A percentile compares a stretch with the other conserved stretches of the same genome.
Conservation (phyloP, 441 rosid genomes). For the Erodium moschatum region DNA sequence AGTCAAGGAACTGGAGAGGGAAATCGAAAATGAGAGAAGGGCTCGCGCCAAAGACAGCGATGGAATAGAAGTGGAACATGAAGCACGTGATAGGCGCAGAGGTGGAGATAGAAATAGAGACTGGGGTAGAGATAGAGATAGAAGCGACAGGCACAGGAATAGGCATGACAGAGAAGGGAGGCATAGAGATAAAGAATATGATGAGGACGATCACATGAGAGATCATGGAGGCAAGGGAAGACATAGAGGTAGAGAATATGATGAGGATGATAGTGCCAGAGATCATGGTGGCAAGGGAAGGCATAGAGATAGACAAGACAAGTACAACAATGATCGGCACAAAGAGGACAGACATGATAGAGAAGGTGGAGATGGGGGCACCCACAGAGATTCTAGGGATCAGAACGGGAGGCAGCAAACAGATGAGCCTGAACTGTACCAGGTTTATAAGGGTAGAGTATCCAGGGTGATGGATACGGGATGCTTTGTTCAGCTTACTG, state of each 20-base stretch:
- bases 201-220: too few relatives aligned
- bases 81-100: constrained; percentile 22
- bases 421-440: constrained; percentile 56
- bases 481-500: constrained; percentile 62
- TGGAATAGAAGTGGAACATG: constrained; percentile 18
- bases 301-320: constrained; percentile 29
- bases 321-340: constrained; percentile 22
- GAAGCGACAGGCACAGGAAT: constrained; percentile 18
- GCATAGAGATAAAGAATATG: too few relatives aligned
- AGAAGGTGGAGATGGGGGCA: constrained; percentile 19
- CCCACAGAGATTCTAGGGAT: constrained; percentile 7
- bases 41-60: constrained; percentile 16
- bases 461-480: constrained; percentile 71
- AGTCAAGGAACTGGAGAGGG: constrained; percentile 60
- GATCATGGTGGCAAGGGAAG: constrained; percentile 25
- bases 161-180: constrained; percentile 12
- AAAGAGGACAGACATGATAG: constrained; percentile 27
- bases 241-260: constrained; percentile 9
- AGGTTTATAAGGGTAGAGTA: constrained; percentile 66
- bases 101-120: constrained; percentile 29
- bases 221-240: neutral
- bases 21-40: constrained; percentile 31
- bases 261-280: constrained; percentile 20
- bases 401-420: constrained; percentile 19
- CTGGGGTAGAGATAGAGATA: constrained; percentile 24